Evolutionary conservation across 1,284 basidiomycete genomes (phyloP).

Genomic region (Cryptococcus sp.): DNA sequence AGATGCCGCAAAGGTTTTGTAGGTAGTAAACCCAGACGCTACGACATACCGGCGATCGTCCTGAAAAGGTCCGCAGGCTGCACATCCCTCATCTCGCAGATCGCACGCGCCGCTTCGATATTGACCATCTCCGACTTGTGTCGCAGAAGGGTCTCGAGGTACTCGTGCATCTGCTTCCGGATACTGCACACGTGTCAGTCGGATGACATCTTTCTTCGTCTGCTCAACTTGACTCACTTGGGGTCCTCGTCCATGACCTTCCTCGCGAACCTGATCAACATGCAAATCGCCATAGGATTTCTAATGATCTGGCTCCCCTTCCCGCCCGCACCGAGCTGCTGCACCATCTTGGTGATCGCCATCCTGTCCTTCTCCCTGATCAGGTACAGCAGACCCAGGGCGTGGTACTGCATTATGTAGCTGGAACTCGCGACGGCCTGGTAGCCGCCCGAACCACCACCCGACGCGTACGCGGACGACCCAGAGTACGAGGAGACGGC

Average conservation of each 20-base stretch:
- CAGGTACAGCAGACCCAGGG: constrained; percentile 86
- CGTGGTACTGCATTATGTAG: constrained; percentile 96
- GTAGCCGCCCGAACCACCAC: constrained; percentile 53
- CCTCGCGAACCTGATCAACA: constrained; percentile 96
- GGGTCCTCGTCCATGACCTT: constrained; percentile 98
- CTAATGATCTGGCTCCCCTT: constrained; percentile 80
- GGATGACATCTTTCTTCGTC: background rate
- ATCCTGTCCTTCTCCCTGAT: constrained; percentile 97
- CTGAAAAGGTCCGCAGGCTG: constrained; percentile 73
- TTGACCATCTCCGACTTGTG: constrained; percentile 99
- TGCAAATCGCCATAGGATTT: constrained; percentile 97
- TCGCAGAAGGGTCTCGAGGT: constrained; percentile 90
- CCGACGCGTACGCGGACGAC: constrained; percentile 58
- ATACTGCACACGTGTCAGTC: constrained; percentile 56
- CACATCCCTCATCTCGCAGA: constrained; percentile 91
- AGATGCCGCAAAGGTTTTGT: background rate
- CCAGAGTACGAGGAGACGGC: constrained; percentile 58
- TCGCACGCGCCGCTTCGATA: constrained; percentile 94
- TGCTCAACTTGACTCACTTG: constrained; percentile 61
- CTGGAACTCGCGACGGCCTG: constrained; percentile 81
- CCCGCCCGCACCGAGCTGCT: constrained; percentile 77
- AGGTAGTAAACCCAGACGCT: constrained; percentile 2
- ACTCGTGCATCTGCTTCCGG: constrained; percentile 87
- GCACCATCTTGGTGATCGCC: constrained; percentile 99
- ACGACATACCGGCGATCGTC: constrained; percentile 72